Evolutionary conservation across 495 filamentous ascomycete species (phyloP), one percentile per base, ranked within the genome.

Genomic region (Podospora sp.): DNA sequence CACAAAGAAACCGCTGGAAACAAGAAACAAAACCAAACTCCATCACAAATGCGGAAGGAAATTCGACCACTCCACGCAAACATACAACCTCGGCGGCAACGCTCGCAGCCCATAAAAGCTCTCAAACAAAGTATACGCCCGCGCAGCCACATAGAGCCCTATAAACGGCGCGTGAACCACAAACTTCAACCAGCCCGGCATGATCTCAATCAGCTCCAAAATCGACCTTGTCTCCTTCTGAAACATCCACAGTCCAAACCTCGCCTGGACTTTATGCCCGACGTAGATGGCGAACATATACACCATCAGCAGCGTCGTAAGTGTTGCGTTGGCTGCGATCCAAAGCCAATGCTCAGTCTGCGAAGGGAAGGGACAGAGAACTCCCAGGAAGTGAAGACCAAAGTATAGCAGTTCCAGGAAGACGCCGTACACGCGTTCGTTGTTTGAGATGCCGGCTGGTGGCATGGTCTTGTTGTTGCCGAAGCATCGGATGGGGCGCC

Each of bases 401-500:
- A 52, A 52, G 49, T 52, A 52, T 3, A 52, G 21, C 4, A 52
- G 12, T 16, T 52, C 49, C 49, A 52, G 49, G 49, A 52, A 52
- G 12, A 52, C 12, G 21, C 49, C 49, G 21, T 52, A 52, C 3
- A 52, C 5, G 18, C 49, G 16, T 22, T 52, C 49, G 5, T 22
- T 18, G 18, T 18, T 22, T 2, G 49, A n/a, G 12, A 52, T 52
- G 6, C 55, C 55, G 24, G 55, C 21, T 6, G 20, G 55, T 16
- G 55, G 55, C 55, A 29, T 58, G 20, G 26, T 58, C 55, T 58
- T 58, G 25, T 61, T 18, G 58, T 61, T 61, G 58, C 14, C 9
- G n/a, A 46, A 61, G 18, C 24, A 27, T 16, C 55, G 55, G 16
- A 58, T 22, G 4, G 55, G 55, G 6, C 55, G 55, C 24, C 24